Base-by-base conservation (phyloP, 2,329 filamentous ascomycete species). In the Alternaria rosae region DNA sequence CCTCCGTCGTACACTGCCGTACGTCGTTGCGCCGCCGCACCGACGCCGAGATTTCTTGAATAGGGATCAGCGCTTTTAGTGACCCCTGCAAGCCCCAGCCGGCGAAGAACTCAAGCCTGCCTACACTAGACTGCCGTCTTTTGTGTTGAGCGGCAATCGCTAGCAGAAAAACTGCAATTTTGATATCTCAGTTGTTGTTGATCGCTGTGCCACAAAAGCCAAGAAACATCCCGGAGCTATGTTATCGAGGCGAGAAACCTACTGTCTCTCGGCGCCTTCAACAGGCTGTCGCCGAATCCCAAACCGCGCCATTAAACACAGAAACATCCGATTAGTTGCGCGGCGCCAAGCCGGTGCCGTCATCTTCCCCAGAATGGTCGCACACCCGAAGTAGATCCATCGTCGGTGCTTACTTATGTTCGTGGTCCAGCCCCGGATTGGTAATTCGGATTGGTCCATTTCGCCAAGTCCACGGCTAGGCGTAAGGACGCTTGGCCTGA, bases 191-290 rank as follows among this genome's bases (percentile, higher is more conserved):
- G 44, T 48, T 38, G 44, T 8, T 43, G 51, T 23, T 15, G 43
- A 53, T 53, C 47, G 20, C 13, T 26, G 30, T 51, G 26, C 25
- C 35, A 59, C 30, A 59, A 59, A 47, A 55, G 57, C 17, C 42
- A 52, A 13, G n/a, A 25, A 17, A 20, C 25, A 11, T 10, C 32
- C 32, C 17, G 42, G 51, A 48, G 54, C 23, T 48, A 55, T 42
- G 25, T 48, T 30, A 11, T 47, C 28, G 28, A 38, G 52, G 55
- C 42, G 43, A 59, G 57, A 55, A 59, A 52, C 30, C n/a, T 38
- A 38, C 35, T 10, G 48, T 10, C 38, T 26, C 15, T 54, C 30
- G 25, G 30, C 42, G 47, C 38, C 50, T 41, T 17, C 17, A 15
- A 21, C 11, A 55, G 17, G 23, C 32, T 45, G 28, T 48, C 35